Conservation (phyloP, 345 rosid species). For the Arabis alpina region DNA sequence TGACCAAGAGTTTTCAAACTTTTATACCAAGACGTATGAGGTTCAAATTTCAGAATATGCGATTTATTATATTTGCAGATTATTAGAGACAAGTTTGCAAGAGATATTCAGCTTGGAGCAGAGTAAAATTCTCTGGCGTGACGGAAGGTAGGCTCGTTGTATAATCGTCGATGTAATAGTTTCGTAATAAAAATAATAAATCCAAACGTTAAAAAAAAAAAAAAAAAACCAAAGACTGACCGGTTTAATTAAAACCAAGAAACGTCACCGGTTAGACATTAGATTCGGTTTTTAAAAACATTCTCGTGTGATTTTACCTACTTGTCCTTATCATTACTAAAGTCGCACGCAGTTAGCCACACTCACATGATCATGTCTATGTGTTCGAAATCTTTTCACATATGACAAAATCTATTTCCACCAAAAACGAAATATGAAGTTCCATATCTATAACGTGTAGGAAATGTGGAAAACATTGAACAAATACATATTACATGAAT, state of each 20-base stretch:
- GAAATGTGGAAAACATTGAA: constrained; percentile 19
- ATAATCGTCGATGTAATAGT: too few species aligned
- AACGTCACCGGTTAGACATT: neutral
- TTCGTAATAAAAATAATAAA: too few species aligned
- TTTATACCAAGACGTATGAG: too few species aligned
- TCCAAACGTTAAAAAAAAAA: too few species aligned
- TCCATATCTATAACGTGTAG: neutral
- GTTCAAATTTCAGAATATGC: too few species aligned
- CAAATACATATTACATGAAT: constrained; percentile 27
- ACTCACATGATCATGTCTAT: constrained; percentile 11
- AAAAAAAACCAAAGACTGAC: neutral
- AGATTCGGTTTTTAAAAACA: neutral
- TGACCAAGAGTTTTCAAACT: too few species aligned
- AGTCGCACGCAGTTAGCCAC: neutral
- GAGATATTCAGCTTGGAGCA: too few species aligned
- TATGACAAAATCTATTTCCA: neutral
- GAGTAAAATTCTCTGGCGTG: too few species aligned
- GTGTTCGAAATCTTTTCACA: constrained; percentile 10
- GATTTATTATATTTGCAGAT: too few species aligned
- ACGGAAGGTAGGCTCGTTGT: too few species aligned
- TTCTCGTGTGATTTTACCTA: constrained; percentile 13
- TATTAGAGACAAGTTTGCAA: too few species aligned
- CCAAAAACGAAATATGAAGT: neutral
- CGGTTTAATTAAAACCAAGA: neutral
- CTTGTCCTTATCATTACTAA: constrained; percentile 2